Evolutionary conservation across 345 rosid species (phyloP).

Genomic region (Euphorbia pulcherrima): DNA sequence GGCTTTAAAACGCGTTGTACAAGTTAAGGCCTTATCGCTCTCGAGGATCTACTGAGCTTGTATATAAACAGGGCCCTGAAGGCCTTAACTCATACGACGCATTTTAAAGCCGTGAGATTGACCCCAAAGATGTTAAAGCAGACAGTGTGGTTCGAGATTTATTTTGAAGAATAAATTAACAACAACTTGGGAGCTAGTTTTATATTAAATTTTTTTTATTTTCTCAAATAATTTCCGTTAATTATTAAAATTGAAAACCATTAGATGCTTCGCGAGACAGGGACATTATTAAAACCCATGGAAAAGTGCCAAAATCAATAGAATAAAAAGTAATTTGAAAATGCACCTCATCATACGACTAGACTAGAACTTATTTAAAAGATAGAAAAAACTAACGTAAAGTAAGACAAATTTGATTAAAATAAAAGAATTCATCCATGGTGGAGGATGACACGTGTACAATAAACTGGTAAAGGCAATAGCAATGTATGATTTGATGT

Average conservation of each 20-base stretch:
- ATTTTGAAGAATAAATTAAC: no score
- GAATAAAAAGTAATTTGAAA: not conserved
- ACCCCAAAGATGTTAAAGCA: no score
- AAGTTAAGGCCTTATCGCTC: no score
- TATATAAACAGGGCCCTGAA: no score
- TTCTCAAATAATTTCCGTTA: no score
- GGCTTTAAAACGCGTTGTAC: no score
- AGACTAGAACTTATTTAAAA: not conserved
- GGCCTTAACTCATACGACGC: no score
- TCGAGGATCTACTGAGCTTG: no score
- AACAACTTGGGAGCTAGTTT: not conserved
- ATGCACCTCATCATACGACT: not conserved
- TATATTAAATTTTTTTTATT: not conserved
- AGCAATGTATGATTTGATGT: constrained; percentile 12
- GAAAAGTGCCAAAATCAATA: not conserved
- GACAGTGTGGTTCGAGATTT: no score
- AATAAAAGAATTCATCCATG: not conserved
- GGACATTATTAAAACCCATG: not conserved
- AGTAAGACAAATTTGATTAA: not conserved
- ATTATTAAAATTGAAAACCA: not conserved
- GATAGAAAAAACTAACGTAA: not conserved
- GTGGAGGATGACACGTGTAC: not conserved
- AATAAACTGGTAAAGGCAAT: not conserved
- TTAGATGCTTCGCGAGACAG: constrained; percentile 3
- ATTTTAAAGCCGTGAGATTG: no score